These are phyloP conservation scores for Colletotrichum cuscutae DNA, from an alignment of 2,329 filamentous ascomycete genomes.

Conservation along the genomic window DNA sequence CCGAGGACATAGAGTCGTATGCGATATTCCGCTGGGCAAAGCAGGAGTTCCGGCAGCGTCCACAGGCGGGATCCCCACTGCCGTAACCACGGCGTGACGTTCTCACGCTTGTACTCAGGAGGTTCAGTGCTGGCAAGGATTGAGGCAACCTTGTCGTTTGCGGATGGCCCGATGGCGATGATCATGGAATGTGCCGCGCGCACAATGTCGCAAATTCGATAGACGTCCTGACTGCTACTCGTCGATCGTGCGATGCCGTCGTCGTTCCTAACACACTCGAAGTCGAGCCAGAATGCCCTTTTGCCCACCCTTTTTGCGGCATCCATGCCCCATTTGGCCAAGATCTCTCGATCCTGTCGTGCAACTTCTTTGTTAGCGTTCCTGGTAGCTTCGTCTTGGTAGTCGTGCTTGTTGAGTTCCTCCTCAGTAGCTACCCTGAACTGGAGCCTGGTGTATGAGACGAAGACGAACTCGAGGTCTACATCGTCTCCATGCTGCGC, in stretches of 20 bases:
- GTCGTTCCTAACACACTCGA: conserved; percentile 51
- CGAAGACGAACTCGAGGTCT: conserved; percentile 49
- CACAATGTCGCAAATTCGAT: conserved; percentile 57
- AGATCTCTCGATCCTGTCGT: conserved; percentile 37
- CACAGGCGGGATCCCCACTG: conserved; percentile 57
- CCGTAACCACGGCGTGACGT: conserved; percentile 26
- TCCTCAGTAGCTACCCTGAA: conserved; percentile 44
- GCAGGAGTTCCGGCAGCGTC: conserved; percentile 54
- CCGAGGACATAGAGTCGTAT: conserved; percentile 40
- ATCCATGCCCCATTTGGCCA: conserved; percentile 49
- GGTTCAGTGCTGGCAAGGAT: conserved; percentile 39
- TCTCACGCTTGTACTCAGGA: background rate
- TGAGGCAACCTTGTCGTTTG: conserved; percentile 35
- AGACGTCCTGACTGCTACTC: conserved; percentile 41
- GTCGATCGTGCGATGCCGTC: conserved; percentile 43
- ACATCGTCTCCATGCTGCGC: conserved; percentile 37
- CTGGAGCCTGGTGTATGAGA: conserved; percentile 53
- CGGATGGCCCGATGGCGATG: conserved; percentile 50
- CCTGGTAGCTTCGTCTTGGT: conserved; percentile 35
- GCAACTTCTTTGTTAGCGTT: conserved; percentile 36
- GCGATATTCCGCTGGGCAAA: conserved; percentile 37
- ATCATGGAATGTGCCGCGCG: conserved; percentile 52
- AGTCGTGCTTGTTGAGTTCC: conserved; percentile 27
- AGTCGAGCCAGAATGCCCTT: conserved; percentile 54
- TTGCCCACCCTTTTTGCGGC: conserved; percentile 49